Percentiles rank a stretch among this genome's conserved stretches.
Evolutionary conservation across 1,284 basidiomycete species (phyloP).

Genomic region (Neolentinus lepideus): DNA sequence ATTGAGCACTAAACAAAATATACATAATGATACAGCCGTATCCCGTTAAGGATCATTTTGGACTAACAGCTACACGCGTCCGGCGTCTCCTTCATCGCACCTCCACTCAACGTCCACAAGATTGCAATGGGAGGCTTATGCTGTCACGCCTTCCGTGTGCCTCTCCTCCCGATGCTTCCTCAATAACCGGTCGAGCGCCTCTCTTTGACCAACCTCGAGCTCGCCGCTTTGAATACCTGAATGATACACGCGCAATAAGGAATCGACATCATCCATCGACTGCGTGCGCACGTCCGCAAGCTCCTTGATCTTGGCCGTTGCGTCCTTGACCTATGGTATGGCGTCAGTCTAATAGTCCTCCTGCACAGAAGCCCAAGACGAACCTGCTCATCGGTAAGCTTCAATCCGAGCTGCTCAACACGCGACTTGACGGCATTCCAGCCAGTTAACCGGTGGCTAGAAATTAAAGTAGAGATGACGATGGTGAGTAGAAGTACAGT

Average conservation of each 20-base stretch:
- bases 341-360: neutral
- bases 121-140: neutral
- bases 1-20: neutral
- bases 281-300: slow-evolving; percentile 97
- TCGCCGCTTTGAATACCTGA: slow-evolving; percentile 83
- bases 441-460: slow-evolving; percentile 86
- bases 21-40: neutral
- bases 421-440: slow-evolving; percentile 99
- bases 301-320: slow-evolving; percentile 99
- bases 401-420: slow-evolving; percentile 92
- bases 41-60: neutral
- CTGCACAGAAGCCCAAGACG: slow-evolving; percentile 7
- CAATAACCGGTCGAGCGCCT: slow-evolving; percentile 78
- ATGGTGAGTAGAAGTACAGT: neutral
- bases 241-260: slow-evolving; percentile 92
- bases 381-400: slow-evolving; percentile 80
- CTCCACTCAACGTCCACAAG: neutral
- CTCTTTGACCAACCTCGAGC: slow-evolving; percentile 83
- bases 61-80: neutral
- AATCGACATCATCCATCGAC: slow-evolving; percentile 99
- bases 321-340: slow-evolving; percentile 78
- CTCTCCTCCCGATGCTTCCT: slow-evolving; percentile 57
- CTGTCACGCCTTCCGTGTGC: neutral
- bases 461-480: slow-evolving; percentile 7
- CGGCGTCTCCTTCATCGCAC: no score